Conservation (phyloP, 1,284 basidiomycete genomes). For the Microbotryum saponariae region DNA sequence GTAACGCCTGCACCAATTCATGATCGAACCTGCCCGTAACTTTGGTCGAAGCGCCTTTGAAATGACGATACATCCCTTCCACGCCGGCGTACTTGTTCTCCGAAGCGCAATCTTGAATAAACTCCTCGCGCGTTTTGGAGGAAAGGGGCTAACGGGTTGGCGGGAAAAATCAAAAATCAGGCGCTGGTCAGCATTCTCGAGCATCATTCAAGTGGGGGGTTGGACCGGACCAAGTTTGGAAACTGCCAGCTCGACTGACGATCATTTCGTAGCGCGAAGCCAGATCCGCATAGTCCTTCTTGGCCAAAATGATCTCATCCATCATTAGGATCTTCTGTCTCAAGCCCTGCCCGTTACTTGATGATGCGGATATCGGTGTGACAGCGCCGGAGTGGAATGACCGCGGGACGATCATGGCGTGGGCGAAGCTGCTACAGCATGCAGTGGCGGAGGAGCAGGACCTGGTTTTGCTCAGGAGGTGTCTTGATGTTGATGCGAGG, state of each 20-base stretch:
- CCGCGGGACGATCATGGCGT: too few species aligned
- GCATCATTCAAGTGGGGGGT: too few species aligned
- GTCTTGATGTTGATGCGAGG: too few species aligned
- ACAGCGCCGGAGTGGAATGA: too few species aligned
- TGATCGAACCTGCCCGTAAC: conserved; percentile 68
- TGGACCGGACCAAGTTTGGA: too few species aligned
- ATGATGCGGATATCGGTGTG: too few species aligned
- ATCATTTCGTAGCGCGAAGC: neutral
- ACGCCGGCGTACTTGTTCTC: conserved; percentile 58
- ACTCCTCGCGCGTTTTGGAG: conserved; percentile 59
- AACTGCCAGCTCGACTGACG: neutral
- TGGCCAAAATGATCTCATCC: neutral
- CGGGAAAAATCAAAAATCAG: neutral
- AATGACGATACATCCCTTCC: conserved; percentile 72
- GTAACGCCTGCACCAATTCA: conserved; percentile 62
- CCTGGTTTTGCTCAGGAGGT: too few species aligned
- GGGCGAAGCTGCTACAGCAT: too few species aligned
- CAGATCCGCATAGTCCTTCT: neutral
- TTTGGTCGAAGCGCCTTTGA: conserved; percentile 41
- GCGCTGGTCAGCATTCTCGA: too few species aligned
- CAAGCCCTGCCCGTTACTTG: too few species aligned
- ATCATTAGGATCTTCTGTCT: neutral
- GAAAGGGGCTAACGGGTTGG: conserved; percentile 43
- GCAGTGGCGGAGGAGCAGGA: too few species aligned
- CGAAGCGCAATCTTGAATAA: conserved; percentile 58